phyloP scores from a whole-genome alignment of 1,139 yeast species.

The Suhomyces bribrorum region DNA sequence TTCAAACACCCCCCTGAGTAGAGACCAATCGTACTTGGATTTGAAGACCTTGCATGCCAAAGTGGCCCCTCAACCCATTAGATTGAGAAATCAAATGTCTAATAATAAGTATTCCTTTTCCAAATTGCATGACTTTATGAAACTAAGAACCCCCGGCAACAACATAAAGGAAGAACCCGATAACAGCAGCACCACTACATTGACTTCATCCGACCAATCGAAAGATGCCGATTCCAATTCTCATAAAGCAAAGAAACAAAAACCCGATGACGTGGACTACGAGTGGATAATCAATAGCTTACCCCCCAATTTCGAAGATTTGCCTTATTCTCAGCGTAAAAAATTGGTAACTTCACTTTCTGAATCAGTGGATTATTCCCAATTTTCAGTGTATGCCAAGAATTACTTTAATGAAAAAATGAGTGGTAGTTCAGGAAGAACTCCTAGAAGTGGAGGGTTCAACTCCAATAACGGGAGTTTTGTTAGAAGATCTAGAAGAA shows the following conservation, averaged over 20 bases:
- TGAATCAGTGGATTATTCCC: slow-evolving; percentile 55
- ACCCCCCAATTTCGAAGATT: slow-evolving; percentile 61
- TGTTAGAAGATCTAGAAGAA: slow-evolving; percentile 31
- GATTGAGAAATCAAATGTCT: slow-evolving; percentile 14
- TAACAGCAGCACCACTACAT: slow-evolving; percentile 11
- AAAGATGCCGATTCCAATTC: slow-evolving; percentile 7
- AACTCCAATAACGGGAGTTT: slow-evolving; percentile 29
- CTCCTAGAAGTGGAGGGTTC: slow-evolving; percentile 21
- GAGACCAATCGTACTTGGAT: slow-evolving; percentile 42
- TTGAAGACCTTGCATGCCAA: slow-evolving; percentile 48
- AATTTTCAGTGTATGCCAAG: slow-evolving; percentile 46
- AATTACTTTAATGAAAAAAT: slow-evolving; percentile 24
- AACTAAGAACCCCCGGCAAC: slow-evolving; percentile 22
- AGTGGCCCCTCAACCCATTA: slow-evolving; percentile 50
- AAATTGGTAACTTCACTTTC: slow-evolving; percentile 56
- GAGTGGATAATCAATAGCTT: slow-evolving; percentile 44
- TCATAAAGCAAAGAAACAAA: slow-evolving; percentile 25
- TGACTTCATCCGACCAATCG: slow-evolving; percentile 11
- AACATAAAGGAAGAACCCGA: slow-evolving; percentile 8
- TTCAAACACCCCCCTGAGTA: slow-evolving; percentile 29
- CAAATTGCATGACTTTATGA: slow-evolving; percentile 31
- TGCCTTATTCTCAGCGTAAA: slow-evolving; percentile 71
- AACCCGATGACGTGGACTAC: slow-evolving; percentile 31
- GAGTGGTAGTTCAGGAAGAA: slow-evolving; percentile 19
- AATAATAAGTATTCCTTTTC: slow-evolving; percentile 23